Evolutionary conservation across 176 grass and related monocot species (phyloP), one percentile per base, ranked within the genome.

Genomic region (Oryza australiensis): DNA sequence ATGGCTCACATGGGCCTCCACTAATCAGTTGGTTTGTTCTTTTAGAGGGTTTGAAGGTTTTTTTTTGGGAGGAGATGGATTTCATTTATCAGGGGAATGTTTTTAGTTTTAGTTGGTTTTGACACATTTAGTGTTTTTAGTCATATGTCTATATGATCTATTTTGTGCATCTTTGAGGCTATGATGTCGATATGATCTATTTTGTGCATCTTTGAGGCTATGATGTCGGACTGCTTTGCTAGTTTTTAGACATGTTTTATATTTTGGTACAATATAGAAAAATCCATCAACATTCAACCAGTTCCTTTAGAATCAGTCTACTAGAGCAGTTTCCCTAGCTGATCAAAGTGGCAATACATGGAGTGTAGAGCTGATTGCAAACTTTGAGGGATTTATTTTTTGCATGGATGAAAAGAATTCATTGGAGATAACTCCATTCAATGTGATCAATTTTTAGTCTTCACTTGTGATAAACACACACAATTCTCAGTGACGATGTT

Each of bases 351-450:
- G 92, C 6, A 78, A 89, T 37, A 62, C 22, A 26, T 94, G 92
- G 95, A 14, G 42, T 74, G 88, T 53, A 64, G 53, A 84, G 15
- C 72, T 94, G 16, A 66, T n/a, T 79, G 0, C 67, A 30, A 88
- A 41, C 24, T 87, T 72, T 1, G 74, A 86, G 29, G 84, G 75
- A 1, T 48, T 48, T 88, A 74, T 12, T 29, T 93, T 98, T 26
- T 55, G 42, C 55, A 74, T 62, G 90, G 95, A 22, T 98, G 92
- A 92, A 89, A 87, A 28, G 75, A 88, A 51, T 98, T 98, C 26
- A 84, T 91, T 37, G 48, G 9, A 18, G 92, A 95, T 37, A 92
- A 95, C 73, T 87, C 86, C 3, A 26, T 98, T 5, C 27, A 73
- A 63, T 18, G 18, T 9, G 88, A 90, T 34, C 84, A 93, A 66